phyloP scores from a whole-genome alignment of 768 basidiomycete species.

The Crepidotus variabilis region DNA sequence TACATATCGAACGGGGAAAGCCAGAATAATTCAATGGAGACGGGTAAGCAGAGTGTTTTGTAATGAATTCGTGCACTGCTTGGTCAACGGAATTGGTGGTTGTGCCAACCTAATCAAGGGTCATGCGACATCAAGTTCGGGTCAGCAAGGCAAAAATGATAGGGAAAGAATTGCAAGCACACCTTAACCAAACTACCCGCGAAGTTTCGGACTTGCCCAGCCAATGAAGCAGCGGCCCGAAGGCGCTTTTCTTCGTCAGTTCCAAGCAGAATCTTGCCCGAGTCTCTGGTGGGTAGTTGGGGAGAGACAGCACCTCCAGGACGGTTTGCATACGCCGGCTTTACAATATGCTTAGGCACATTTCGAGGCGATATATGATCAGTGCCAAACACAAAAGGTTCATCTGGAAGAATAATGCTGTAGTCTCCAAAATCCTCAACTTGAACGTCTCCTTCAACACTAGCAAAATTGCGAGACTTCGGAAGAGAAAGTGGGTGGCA shows the following conservation, averaged over 20 bases:
- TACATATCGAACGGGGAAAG: constrained; percentile 78
- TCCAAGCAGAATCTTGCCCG: constrained; percentile 43
- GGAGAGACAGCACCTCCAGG: constrained; percentile 8
- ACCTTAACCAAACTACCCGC: constrained; percentile 54
- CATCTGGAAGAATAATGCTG: constrained; percentile 58
- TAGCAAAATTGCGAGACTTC: not conserved
- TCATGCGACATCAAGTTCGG: constrained; percentile 3
- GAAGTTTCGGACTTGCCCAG: constrained; percentile 51
- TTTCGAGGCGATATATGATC: constrained; percentile 52
- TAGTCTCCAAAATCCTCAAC: constrained; percentile 53
- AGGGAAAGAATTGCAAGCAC: constrained; percentile 6
- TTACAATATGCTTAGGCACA: constrained; percentile 53
- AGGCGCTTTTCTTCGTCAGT: constrained; percentile 48
- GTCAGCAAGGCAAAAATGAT: not conserved
- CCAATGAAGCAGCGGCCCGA: constrained; percentile 52
- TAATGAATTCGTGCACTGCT: constrained; percentile 67
- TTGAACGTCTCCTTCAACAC: constrained; percentile 11
- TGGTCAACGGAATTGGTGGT: constrained; percentile 78
- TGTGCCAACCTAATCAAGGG: constrained; percentile 47
- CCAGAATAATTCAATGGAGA: constrained; percentile 77
- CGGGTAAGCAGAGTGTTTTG: constrained; percentile 73
- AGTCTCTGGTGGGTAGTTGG: constrained; percentile 8
- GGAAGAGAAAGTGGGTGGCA: too few species aligned
- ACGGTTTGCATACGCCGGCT: constrained; percentile 51
- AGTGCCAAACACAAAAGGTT: constrained; percentile 63